A percentile compares a stretch with the other conserved stretches of the same genome.
Conservation (phyloP, 2,329 filamentous ascomycete species). For the Alternaria burnsii region DNA sequence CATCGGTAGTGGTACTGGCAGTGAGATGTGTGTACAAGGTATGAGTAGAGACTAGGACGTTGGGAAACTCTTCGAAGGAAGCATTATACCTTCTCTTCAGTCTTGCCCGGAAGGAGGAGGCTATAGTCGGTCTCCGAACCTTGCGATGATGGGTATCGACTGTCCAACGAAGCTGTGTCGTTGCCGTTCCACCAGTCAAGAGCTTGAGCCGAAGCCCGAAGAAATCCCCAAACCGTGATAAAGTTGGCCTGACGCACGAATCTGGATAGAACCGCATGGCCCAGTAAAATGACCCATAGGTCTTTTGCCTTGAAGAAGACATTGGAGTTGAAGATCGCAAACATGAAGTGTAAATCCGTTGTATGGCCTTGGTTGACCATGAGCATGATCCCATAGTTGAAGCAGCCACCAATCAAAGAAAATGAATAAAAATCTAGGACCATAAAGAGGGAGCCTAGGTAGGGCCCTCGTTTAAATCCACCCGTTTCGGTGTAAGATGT, state of each 20-base stretch:
- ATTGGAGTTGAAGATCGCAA: neutral
- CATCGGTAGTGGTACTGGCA: neutral
- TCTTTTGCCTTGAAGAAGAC: neutral
- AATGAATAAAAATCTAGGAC: neutral
- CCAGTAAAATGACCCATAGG: neutral
- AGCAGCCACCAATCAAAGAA: neutral
- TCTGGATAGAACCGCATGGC: neutral
- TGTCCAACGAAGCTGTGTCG: neutral
- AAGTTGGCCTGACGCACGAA: conserved; percentile 5
- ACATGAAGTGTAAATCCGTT: neutral
- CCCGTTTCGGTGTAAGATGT: neutral
- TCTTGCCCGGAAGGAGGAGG: neutral
- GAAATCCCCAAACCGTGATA: neutral
- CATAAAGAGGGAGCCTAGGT: no score
- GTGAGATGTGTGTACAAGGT: neutral
- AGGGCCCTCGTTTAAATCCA: rapidly evolving
- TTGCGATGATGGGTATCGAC: neutral
- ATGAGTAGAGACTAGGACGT: neutral
- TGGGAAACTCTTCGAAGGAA: neutral
- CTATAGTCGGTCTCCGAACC: neutral
- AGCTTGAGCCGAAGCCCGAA: neutral
- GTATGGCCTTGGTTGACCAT: neutral
- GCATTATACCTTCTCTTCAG: neutral
- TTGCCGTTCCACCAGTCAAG: neutral
- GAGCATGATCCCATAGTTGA: neutral